Conservation (phyloP, 345 rosid species). For the Rhodamnia rubescens region DNA sequence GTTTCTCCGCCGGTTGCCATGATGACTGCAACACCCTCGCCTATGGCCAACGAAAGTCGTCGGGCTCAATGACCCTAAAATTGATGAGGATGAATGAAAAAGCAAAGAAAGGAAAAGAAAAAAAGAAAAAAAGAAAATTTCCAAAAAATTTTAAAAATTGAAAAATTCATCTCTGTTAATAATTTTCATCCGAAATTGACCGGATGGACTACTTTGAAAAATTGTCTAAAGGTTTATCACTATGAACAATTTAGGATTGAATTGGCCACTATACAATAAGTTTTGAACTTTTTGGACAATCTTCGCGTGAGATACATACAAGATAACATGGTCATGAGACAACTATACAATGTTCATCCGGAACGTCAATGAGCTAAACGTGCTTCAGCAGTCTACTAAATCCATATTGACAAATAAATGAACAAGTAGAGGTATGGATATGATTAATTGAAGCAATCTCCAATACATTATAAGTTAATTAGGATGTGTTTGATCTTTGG, state of each 20-base stretch:
- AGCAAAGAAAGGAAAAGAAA: too few species aligned
- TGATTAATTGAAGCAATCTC: too few species aligned
- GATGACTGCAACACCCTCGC: neutral
- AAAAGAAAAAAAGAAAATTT: neutral
- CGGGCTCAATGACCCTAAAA: neutral
- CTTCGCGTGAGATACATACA: too few species aligned
- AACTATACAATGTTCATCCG: neutral
- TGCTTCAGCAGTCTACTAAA: neutral
- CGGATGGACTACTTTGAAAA: neutral
- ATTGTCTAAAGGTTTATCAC: rapidly evolving
- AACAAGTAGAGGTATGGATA: neutral
- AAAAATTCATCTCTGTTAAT: neutral
- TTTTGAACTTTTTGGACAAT: too few species aligned
- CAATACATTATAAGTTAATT: too few species aligned
- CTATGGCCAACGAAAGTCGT: neutral
- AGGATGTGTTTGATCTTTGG: too few species aligned
- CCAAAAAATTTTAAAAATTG: too few species aligned
- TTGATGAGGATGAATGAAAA: neutral
- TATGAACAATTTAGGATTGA: rapidly evolving
- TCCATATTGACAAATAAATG: neutral
- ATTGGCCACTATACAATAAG: rapidly evolving
- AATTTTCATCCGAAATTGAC: rapidly evolving
- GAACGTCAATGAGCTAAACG: neutral
- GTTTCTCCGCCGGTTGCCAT: neutral
- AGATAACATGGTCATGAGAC: neutral